A percentile compares a stretch with the other conserved stretches of the same genome.
These are phyloP conservation scores for Acer saccharum DNA, from an alignment of 345 rosid species.

Conservation along the genomic window DNA sequence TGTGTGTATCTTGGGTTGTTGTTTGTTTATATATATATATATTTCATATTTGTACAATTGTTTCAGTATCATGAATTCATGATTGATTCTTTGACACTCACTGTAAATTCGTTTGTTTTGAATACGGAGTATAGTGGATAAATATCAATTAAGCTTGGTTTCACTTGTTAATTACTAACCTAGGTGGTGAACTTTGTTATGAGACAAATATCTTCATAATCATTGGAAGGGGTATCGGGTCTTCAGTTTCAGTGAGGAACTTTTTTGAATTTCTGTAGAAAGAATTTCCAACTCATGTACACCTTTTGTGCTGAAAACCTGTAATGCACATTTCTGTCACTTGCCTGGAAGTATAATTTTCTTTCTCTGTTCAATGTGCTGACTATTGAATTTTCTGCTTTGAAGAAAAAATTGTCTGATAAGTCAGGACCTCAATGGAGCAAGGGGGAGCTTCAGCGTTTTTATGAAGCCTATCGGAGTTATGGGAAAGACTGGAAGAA, in stretches of 20 bases:
- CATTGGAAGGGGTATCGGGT: background rate
- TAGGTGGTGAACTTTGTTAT: background rate
- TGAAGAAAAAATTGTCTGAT: slow-evolving; percentile 80
- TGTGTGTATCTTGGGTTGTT: slow-evolving; percentile 9
- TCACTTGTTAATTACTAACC: slow-evolving; percentile 3
- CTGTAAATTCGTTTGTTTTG: background rate
- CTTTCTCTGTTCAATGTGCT: background rate
- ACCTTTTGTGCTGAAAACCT: background rate
- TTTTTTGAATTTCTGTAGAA: background rate
- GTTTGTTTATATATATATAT: background rate
- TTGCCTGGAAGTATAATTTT: slow-evolving; percentile 15
- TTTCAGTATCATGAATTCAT: background rate
- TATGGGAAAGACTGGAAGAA: slow-evolving; percentile 92
- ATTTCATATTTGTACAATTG: background rate
- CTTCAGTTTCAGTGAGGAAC: background rate
- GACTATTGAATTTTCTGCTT: slow-evolving; percentile 25
- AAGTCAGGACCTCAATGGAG: slow-evolving; percentile 95
- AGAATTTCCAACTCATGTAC: background rate
- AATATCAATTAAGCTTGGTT: background rate
- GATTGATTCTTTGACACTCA: background rate
- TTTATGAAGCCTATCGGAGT: slow-evolving; percentile 82
- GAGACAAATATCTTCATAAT: background rate
- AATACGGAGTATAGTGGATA: background rate
- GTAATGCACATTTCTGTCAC: slow-evolving; percentile 2
- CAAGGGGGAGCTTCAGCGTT: slow-evolving; percentile 76